These are phyloP conservation scores for Cercospora citrullina DNA, from an alignment of 2,329 filamentous ascomycete genomes.

Conservation along the genomic window DNA sequence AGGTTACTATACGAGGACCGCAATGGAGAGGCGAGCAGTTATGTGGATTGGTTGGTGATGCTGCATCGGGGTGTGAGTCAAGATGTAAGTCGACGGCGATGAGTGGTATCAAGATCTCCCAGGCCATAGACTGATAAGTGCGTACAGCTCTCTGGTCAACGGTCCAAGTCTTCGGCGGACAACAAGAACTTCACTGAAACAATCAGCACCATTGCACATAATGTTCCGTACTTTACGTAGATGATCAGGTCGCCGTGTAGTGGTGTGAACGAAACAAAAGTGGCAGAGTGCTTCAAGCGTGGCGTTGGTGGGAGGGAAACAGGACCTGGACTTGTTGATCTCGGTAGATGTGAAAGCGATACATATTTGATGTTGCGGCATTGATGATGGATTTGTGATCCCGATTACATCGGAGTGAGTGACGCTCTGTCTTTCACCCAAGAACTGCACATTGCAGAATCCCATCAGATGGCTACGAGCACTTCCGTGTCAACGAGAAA, in stretches of 20 bases:
- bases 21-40: conserved; percentile 96
- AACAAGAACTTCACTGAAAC: conserved; percentile 32
- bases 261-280: neutral
- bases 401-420: neutral
- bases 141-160: conserved; percentile 35
- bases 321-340: neutral
- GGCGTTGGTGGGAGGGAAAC: neutral
- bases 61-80: conserved; percentile 90
- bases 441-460: too few species aligned
- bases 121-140: conserved; percentile 22
- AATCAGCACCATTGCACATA: conserved; percentile 36
- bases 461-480: too few species aligned
- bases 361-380: neutral
- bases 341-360: conserved; percentile 5
- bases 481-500: too few species aligned
- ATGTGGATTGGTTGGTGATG: conserved; percentile 97
- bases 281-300: neutral
- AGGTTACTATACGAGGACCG: conserved; percentile 87
- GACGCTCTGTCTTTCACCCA: neutral
- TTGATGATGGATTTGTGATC: neutral
- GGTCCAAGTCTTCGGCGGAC: conserved; percentile 31
- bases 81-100: conserved; percentile 54
- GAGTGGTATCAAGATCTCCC: neutral
- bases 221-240: conserved; percentile 30
- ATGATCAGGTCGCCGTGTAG: neutral